Conservation (phyloP, 2,329 filamentous ascomycete species). For the Coniochaeta pulveracea region DNA sequence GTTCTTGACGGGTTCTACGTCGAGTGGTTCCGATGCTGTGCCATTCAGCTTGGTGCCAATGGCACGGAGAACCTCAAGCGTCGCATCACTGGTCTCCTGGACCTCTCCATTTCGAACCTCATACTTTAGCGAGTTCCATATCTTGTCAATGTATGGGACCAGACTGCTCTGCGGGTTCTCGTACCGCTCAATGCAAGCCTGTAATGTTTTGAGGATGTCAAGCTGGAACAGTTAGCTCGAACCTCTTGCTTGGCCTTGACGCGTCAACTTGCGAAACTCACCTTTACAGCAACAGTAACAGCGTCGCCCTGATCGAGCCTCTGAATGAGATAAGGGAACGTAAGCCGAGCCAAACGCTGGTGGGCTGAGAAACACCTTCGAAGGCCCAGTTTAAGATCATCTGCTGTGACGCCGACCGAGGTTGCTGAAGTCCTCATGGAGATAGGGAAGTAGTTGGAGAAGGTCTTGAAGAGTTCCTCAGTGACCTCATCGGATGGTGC, state of each 20-base stretch:
- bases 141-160: conserved; percentile 34
- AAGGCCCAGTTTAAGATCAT: conserved; percentile 41
- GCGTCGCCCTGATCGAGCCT: conserved; percentile 49
- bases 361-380: conserved; percentile 42
- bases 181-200: conserved; percentile 40
- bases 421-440: conserved; percentile 40
- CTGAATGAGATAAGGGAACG: conserved; percentile 42
- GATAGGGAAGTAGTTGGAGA: conserved; percentile 51
- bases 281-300: conserved; percentile 47
- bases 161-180: conserved; percentile 32
- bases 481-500: conserved; percentile 31
- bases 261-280: conserved; percentile 11
- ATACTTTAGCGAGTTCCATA: conserved; percentile 52
- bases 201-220: conserved; percentile 44
- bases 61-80: conserved; percentile 40
- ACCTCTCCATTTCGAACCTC: conserved; percentile 51
- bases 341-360: conserved; percentile 28
- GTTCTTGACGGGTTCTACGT: conserved; percentile 10
- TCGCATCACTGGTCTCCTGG: conserved; percentile 44
- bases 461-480: conserved; percentile 39
- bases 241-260: not conserved
- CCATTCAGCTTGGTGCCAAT: conserved; percentile 33
- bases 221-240: conserved; percentile 20
- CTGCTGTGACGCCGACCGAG: conserved; percentile 38
- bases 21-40: conserved; percentile 9